Base-by-base conservation (phyloP, 768 basidiomycete genomes). In the Termitomyces sp. region DNA sequence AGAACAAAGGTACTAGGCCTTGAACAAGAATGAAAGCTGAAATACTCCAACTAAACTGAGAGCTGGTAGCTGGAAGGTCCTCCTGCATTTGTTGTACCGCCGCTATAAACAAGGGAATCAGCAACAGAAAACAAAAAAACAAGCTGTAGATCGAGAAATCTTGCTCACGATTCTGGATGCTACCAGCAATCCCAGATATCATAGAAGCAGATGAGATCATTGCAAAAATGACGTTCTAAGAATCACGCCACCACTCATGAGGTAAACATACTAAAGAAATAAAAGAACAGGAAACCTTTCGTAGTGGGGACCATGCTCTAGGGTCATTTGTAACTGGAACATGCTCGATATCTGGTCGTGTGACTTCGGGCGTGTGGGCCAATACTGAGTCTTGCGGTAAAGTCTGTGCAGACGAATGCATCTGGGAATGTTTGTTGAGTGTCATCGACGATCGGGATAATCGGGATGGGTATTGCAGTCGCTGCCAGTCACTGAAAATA, bases 11-110 rank as follows among this genome's bases (percentile, higher is more conserved):
- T 54, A 84, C 69, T 13, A 73, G 69, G 2, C 91, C 90, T 68
- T 92, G 91, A 14, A 89, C 64, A 2, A 86, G 70, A 57, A 90
- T 87, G 68, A 89, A 92, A 18, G 87, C 60, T 0, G 88, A 85
- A 13, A 92, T 74, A 58, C 81, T 81, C 69, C 84, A 75, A 60
- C 88, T 86, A 58, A 93, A 84, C 60, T 88, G 78, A 12, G 76
- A 69, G 47, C 76, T 73, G 0, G 81, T 81, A 2, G 90, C 85
- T 46, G 80, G 78, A 38, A 92, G 74, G 16, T 87, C 76, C 4
- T 63, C 62, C 61, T 85, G 76, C 72, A 90, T 85, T 55, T 82
- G 68, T 28, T 78, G 68, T 35, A 88, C 85, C 8, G 85, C 82
- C 44, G 89, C 88, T 90, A 57, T 6, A 49, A 20, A 4, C 18